Evolutionary conservation across 768 basidiomycete genomes (phyloP), one percentile per base, ranked within the genome.

Genomic region (Suillus decipiens): DNA sequence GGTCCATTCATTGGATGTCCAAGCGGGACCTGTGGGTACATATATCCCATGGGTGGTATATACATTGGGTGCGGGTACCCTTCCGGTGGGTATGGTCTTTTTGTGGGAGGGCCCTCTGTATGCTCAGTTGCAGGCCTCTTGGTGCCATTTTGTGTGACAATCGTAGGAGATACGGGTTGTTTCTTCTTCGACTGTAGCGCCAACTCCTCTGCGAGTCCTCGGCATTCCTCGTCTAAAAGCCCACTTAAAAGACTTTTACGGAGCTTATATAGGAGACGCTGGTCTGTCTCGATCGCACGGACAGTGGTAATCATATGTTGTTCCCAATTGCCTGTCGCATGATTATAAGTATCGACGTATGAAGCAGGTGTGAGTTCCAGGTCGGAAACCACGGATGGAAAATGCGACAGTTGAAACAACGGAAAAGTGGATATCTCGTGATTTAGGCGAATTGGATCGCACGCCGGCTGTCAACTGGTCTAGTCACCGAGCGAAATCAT

Each of bases 361-460:
- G 86, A 83, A 14, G 74, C 72, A 1, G 78, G 60, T 0, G 78
- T 77, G 17, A 90, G 77, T 9, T 82, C 83, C 24, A 90, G 80
- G 66, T 87, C 86, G 14, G 77, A 71, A 4, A 86, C 78, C 62
- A 90, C 77, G 9, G 81, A 74, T 9, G 79, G 72, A 65, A 88
- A 79, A 31, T 81, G 78, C 5, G 83, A 80, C 9, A 90, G 78
- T 55, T 84, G 84, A 71, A 90, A 87, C 45, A 84, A 81, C 0
- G 89, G 89, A 65, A 89, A 90, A 0, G 86, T 86, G 0, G 84
- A 77, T 53, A 89, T 79, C 66, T 80, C 79, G 64, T 84, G 82
- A 22, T 82, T 83, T 31, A 89, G 75, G 2, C 87, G 80, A 43
- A 89, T 80, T 1, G 87, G 87, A 59, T 86, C 82, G 43, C 75